phyloP scores from a whole-genome alignment of 345 rosid species.

The Iberis pinnata region DNA sequence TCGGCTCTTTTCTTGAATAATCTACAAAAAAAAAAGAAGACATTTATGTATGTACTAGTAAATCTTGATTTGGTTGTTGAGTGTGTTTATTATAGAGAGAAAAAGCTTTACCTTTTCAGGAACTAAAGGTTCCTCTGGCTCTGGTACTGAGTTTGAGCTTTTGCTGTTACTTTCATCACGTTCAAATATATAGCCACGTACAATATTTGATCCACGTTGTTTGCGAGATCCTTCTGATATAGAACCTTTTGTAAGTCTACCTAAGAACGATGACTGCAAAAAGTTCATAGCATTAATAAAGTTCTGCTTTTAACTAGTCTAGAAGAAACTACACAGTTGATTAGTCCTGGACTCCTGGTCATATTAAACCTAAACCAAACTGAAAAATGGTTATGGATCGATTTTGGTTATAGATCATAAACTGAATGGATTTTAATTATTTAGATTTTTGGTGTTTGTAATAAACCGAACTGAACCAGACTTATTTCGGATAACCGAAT shows the following conservation, averaged over 20 bases:
- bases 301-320: too few species aligned
- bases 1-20: conserved; percentile 39
- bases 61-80: conserved; percentile 2
- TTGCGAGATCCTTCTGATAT: conserved; percentile 45
- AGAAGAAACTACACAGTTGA: too few species aligned
- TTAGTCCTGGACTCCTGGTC: too few species aligned
- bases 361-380: too few species aligned
- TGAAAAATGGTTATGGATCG: too few species aligned
- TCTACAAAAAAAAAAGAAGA: conserved; percentile 31
- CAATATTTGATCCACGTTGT: conserved; percentile 47
- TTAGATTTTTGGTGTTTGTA: too few species aligned
- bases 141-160: conserved; percentile 40
- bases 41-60: background rate
- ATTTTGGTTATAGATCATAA: too few species aligned
- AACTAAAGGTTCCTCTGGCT: conserved; percentile 51
- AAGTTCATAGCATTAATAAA: conserved; percentile 15
- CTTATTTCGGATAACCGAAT: too few species aligned
- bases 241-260: conserved; percentile 47
- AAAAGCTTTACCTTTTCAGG: conserved; percentile 42
- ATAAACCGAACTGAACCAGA: too few species aligned
- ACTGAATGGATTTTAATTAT: too few species aligned
- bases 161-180: conserved; percentile 60
- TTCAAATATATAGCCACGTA: conserved; percentile 72
- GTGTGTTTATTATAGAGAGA: background rate
- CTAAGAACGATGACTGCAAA: conserved; percentile 80